Conservation (phyloP, 768 basidiomycete genomes). For the Daedaleopsis nitida region DNA sequence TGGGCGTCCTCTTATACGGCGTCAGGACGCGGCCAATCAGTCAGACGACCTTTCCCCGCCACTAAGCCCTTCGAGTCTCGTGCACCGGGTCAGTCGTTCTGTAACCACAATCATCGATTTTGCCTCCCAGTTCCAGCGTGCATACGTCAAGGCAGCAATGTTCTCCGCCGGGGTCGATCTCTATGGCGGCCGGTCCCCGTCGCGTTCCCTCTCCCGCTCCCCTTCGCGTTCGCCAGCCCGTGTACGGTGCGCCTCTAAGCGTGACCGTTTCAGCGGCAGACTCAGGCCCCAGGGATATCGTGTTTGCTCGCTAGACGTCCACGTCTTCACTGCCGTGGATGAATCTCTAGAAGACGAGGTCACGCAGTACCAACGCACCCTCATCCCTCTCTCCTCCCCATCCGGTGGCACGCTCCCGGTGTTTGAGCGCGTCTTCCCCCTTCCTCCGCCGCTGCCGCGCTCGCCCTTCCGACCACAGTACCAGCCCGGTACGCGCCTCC, state of each 20-base stretch:
- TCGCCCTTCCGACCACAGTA: slow-evolving; percentile 41
- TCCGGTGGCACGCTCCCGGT: slow-evolving; percentile 35
- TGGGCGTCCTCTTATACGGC: slow-evolving; percentile 17
- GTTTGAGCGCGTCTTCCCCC: slow-evolving; percentile 26
- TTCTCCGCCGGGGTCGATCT: slow-evolving; percentile 41
- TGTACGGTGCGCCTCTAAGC: slow-evolving; percentile 7
- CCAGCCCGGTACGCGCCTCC: slow-evolving; percentile 29
- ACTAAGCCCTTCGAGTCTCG: slow-evolving; percentile 17
- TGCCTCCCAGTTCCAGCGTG: slow-evolving; percentile 58
- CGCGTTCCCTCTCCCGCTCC: slow-evolving; percentile 25
- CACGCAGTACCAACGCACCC: slow-evolving; percentile 19
- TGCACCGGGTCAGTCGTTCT: slow-evolving; percentile 37
- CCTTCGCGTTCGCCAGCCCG: slow-evolving; percentile 16
- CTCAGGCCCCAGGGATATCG: slow-evolving; percentile 46
- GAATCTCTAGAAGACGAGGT: neutral
- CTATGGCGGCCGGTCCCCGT: slow-evolving; percentile 18
- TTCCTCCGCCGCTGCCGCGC: slow-evolving; percentile 42
- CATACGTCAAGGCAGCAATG: slow-evolving; percentile 56
- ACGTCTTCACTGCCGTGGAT: slow-evolving; percentile 36
- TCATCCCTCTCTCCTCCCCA: slow-evolving; percentile 28
- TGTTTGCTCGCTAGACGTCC: slow-evolving; percentile 44
- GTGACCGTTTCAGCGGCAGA: slow-evolving; percentile 16
- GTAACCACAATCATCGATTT: slow-evolving; percentile 48
- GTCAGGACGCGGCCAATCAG: neutral
- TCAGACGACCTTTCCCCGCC: slow-evolving; percentile 16